These are phyloP conservation scores for Lizonia empirigonia DNA, from an alignment of 2,329 filamentous ascomycete genomes.

Conservation along the genomic window DNA sequence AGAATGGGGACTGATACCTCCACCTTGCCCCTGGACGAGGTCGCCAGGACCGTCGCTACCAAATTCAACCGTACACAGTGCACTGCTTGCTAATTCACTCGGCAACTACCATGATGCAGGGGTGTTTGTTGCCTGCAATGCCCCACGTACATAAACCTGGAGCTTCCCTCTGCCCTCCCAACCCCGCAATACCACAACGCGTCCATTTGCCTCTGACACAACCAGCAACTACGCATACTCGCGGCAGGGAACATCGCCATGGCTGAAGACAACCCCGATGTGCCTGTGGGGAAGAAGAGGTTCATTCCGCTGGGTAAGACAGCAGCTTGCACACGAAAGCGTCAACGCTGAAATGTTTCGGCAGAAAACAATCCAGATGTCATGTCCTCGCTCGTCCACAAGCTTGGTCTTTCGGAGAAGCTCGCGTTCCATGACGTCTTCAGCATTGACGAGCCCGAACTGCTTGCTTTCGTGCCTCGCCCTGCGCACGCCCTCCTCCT, in stretches of 20 bases:
- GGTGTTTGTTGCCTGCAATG: slow-evolving; percentile 15
- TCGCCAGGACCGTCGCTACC: too few species aligned
- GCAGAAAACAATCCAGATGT: slow-evolving; percentile 83
- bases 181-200: slow-evolving; percentile 2
- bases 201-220: not conserved
- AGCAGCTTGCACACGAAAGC: not conserved
- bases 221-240: not conserved
- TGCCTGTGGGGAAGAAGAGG: slow-evolving; percentile 41
- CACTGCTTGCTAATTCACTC: not conserved
- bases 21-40: too few species aligned
- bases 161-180: slow-evolving; percentile 6
- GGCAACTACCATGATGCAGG: slow-evolving; percentile 1
- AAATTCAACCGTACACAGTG: too few species aligned
- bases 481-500: slow-evolving; percentile 88
- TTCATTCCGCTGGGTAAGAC: slow-evolving; percentile 48
- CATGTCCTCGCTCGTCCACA: slow-evolving; percentile 83
- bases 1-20: too few species aligned
- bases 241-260: slow-evolving; percentile 23
- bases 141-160: slow-evolving; percentile 10
- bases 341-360: slow-evolving; percentile 19
- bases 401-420: slow-evolving; percentile 79
- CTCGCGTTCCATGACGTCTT: slow-evolving; percentile 90
- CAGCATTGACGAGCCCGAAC: slow-evolving; percentile 82
- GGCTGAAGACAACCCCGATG: slow-evolving; percentile 40
- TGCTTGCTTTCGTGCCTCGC: slow-evolving; percentile 85